These are phyloP conservation scores for Solanum ossicruentum DNA, from an alignment of 257 asterid genomes.

Conservation along the genomic window DNA sequence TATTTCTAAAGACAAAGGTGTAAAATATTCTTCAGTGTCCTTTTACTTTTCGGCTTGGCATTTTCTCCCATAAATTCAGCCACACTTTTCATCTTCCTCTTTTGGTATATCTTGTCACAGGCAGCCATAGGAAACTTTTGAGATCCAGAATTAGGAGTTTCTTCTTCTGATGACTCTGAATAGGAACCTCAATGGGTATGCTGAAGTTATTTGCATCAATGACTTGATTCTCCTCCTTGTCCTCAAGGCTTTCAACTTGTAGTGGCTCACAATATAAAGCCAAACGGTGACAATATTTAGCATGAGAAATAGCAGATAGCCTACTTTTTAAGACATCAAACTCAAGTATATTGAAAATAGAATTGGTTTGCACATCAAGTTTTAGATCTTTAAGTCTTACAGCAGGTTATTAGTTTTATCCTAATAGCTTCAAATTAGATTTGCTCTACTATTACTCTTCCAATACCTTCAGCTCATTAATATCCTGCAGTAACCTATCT, in stretches of 20 bases:
- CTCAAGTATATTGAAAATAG: not conserved
- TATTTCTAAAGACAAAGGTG: not conserved
- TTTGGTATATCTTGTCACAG: not conserved
- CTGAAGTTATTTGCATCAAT: no score
- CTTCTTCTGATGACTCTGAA: no score
- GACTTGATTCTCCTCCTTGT: no score
- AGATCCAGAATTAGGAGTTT: no score
- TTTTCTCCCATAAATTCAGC: conserved; percentile 38
- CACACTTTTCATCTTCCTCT: conserved; percentile 56
- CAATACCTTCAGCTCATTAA: no score
- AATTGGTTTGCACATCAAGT: conserved; percentile 7
- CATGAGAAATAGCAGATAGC: conserved; percentile 46
- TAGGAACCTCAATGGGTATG: no score
- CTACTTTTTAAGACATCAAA: conserved; percentile 35
- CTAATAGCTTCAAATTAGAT: no score
- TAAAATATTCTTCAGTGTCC: not conserved
- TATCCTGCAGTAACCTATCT: no score
- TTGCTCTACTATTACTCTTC: no score
- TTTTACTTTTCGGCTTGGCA: conserved; percentile 2
- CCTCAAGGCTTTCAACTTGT: no score
- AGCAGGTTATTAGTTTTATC: not conserved
- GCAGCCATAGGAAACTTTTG: no score
- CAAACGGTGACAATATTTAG: conserved; percentile 20
- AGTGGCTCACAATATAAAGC: conserved; percentile 20
- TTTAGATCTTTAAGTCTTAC: conserved; percentile 21